Percentiles rank a stretch among this genome's conserved stretches.
These are phyloP conservation scores for Leccinum pseudoinsigne DNA, from an alignment of 1,284 basidiomycete genomes.

Conservation along the genomic window DNA sequence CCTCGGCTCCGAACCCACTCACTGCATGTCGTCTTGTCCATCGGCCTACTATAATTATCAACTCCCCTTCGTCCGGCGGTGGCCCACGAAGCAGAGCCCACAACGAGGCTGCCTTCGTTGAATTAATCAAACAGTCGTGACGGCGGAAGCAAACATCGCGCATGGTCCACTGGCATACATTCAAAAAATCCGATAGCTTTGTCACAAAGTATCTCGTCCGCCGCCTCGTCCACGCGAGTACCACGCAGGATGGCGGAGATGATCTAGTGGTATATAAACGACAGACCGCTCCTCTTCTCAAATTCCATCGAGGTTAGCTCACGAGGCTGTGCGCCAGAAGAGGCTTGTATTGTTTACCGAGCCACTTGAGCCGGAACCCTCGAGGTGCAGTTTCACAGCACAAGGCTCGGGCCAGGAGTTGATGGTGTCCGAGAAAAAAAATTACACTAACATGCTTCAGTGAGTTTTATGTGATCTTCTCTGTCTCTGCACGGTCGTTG, in stretches of 20 bases:
- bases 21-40: slow-evolving; percentile 10
- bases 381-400: background rate
- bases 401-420: background rate
- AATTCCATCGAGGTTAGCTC: background rate
- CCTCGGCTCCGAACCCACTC: background rate
- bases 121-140: slow-evolving; percentile 7
- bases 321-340: too few relatives aligned
- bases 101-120: slow-evolving; percentile 7
- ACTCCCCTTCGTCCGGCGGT: background rate
- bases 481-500: background rate
- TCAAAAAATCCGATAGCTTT: background rate
- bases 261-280: slow-evolving; percentile 17
- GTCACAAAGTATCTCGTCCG: background rate
- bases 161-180: slow-evolving; percentile 7
- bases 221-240: slow-evolving; percentile 15
- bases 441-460: slow-evolving; percentile 6
- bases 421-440: background rate
- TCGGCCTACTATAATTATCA: background rate
- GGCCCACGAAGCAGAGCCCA: background rate
- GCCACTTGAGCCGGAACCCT: too few relatives aligned
- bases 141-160: slow-evolving; percentile 8
- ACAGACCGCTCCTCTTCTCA: background rate
- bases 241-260: background rate
- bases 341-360: too few relatives aligned
- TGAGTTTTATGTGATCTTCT: slow-evolving; percentile 4